A percentile compares a stretch with the other conserved stretches of the same genome.
Conservation (phyloP, 305 asterid genomes). For the Fraxinus paxiana region DNA sequence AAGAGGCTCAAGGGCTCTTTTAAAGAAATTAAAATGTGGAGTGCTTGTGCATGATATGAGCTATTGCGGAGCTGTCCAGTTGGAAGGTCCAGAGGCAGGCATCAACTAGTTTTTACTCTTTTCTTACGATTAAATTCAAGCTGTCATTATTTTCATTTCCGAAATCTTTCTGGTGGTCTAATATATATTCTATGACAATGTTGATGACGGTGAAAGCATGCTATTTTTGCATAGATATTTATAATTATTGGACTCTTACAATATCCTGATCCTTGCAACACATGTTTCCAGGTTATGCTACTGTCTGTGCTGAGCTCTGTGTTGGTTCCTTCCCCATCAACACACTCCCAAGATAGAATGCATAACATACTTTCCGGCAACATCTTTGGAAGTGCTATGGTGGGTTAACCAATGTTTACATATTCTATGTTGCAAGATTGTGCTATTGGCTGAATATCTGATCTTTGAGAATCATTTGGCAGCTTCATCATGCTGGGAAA, state of each 20-base stretch:
- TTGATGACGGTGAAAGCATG: slow-evolving; percentile 1
- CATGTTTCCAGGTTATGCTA: slow-evolving; percentile 54
- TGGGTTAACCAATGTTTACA: slow-evolving; percentile 27
- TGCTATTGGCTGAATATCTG: slow-evolving; percentile 15
- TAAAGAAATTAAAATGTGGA: slow-evolving; percentile 57
- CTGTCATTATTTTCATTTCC: not conserved
- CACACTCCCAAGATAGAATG: slow-evolving; percentile 36
- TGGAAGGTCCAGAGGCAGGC: slow-evolving; percentile 77
- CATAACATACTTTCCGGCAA: slow-evolving; percentile 50
- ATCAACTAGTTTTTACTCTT: slow-evolving; percentile 17
- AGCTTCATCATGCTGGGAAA: slow-evolving; percentile 64
- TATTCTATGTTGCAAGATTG: not conserved
- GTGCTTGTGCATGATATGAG: slow-evolving; percentile 82
- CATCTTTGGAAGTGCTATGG: slow-evolving; percentile 67
- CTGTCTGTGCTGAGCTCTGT: slow-evolving; percentile 49
- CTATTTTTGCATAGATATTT: not conserved
- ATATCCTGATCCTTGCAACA: slow-evolving; percentile 6
- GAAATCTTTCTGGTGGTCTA: not conserved
- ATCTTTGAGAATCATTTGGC: slow-evolving; percentile 26
- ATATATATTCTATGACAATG: not conserved
- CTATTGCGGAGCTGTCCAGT: slow-evolving; percentile 56
- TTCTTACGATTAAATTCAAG: not conserved
- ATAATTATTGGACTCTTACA: slow-evolving; percentile 9
- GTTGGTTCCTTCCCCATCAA: slow-evolving; percentile 51
- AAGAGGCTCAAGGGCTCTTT: slow-evolving; percentile 78